These are phyloP conservation scores for Alternaria atra DNA, from an alignment of 2,329 filamentous ascomycete genomes.

Conservation along the genomic window DNA sequence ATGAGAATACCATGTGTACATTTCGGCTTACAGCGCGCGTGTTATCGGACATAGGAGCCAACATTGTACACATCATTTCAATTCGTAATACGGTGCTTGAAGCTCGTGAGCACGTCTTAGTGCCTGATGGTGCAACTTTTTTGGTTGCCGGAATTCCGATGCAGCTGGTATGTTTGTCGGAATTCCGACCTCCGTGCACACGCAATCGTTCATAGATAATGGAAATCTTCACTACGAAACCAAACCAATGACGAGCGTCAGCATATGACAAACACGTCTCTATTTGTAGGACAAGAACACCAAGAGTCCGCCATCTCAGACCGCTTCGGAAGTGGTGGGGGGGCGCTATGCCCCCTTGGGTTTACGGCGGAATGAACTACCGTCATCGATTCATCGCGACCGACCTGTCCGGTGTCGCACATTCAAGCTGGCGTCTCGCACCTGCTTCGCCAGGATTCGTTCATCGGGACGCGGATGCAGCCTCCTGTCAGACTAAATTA, in stretches of 20 bases:
- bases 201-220: background rate
- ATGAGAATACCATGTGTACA: too few relatives aligned
- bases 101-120: background rate
- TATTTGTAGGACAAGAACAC: background rate
- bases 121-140: background rate
- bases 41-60: too few relatives aligned
- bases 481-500: constrained; percentile 2
- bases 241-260: background rate
- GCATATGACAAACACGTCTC: background rate
- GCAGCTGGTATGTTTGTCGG: background rate
- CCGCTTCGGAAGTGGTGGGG: constrained; percentile 4
- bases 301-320: background rate
- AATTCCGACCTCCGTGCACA: background rate
- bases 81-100: too few relatives aligned
- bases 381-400: constrained; percentile 16
- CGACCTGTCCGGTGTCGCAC: constrained; percentile 6
- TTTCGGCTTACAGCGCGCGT: too few relatives aligned
- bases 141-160: background rate
- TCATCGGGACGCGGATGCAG: background rate
- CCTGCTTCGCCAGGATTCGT: background rate
- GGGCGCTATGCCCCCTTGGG: constrained; percentile 5
- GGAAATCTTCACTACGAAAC: background rate
- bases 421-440: constrained; percentile 3
- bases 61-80: too few relatives aligned
- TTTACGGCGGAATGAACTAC: constrained; percentile 4